phyloP scores from a whole-genome alignment of 225 moss, liverwort and hornwort species.

The Sphagnum tenellum region DNA sequence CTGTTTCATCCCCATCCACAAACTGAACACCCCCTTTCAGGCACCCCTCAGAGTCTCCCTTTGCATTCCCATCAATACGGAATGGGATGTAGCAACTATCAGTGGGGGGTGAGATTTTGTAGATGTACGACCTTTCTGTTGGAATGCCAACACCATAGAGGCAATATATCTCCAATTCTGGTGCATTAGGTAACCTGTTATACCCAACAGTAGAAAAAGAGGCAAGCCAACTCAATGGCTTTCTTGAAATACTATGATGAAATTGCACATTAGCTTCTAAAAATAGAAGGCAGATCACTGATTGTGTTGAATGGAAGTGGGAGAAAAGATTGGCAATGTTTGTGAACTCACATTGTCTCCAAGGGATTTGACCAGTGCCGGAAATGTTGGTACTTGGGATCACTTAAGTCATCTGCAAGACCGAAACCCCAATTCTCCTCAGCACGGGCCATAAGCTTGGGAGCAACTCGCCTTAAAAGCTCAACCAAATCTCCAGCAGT shows the following conservation, averaged over 20 bases:
- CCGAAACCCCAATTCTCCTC: conserved; percentile 74
- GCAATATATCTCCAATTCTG: conserved; percentile 76
- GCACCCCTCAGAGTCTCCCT: conserved; percentile 85
- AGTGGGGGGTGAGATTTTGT: conserved; percentile 58
- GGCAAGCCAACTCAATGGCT: background rate
- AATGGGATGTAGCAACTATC: conserved; percentile 88
- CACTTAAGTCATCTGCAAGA: conserved; percentile 59
- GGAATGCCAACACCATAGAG: conserved; percentile 83
- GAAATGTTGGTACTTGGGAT: conserved; percentile 60
- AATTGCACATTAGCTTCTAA: too few species aligned
- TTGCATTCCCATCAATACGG: conserved; percentile 70
- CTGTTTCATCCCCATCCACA: conserved; percentile 89
- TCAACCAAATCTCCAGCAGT: conserved; percentile 43
- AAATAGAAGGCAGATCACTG: too few species aligned
- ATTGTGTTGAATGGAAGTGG: too few species aligned
- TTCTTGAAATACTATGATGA: too few species aligned
- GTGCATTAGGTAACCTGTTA: conserved; percentile 71
- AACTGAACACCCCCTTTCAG: conserved; percentile 91
- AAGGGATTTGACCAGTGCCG: conserved; percentile 90
- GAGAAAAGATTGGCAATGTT: background rate
- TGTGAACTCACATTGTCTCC: conserved; percentile 62
- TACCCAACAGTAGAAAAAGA: too few species aligned
- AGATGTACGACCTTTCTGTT: conserved; percentile 91
- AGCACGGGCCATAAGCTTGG: conserved; percentile 80
- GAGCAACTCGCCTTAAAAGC: conserved; percentile 73